Base-by-base conservation (phyloP, 441 rosid species). In the Raphanus hybrid region DNA sequence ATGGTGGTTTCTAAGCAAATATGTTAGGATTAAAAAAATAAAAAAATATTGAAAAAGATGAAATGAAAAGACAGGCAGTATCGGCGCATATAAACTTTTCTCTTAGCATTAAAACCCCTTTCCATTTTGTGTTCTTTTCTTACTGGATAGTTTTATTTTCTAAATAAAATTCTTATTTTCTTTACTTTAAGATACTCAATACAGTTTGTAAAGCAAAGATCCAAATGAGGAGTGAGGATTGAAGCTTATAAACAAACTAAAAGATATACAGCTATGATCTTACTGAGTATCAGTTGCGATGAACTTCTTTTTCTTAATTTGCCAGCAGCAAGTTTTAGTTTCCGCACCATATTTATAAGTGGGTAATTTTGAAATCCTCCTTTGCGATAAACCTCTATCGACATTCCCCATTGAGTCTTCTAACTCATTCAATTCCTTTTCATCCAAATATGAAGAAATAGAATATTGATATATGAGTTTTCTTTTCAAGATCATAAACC, bases 371-470 rank as follows among this genome's bases (percentile, higher is more conserved):
- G 70, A 61, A 57, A 78, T 73, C 10, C 5, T 39, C 11, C 0
- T 0, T 16, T 67, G 14, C 3, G 78, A 61, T 7, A 78, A 69
- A 20, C 82, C 78, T 67, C 8, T 63, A 37, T 5, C 3, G 2
- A 78, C 78, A 1, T 54, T 39, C 12, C 78, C 75, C 1, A 73
- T 68, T 0, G 78, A 63, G 0, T 73, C 70, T 73, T 27, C 75
- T 73, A 78, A 37, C 15, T 78, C 78, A 27, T 54, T 39, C 16
- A 73, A 1, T 61, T 68, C 82, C 82, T 78, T 6, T 8, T 48
- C 26, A 73, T 6, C 72, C 48, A 69, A 35, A 63, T 2, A 4
- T 64, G 4, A 41, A 73, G 2, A 57, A 74, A 64, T 9, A 1
- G 0, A 73, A 55, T 8, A 23, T 23, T 15, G 1, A 64, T 62